Conservation (phyloP, 2,329 filamentous ascomycete species). For the Zymoseptoria pseudotritici region DNA sequence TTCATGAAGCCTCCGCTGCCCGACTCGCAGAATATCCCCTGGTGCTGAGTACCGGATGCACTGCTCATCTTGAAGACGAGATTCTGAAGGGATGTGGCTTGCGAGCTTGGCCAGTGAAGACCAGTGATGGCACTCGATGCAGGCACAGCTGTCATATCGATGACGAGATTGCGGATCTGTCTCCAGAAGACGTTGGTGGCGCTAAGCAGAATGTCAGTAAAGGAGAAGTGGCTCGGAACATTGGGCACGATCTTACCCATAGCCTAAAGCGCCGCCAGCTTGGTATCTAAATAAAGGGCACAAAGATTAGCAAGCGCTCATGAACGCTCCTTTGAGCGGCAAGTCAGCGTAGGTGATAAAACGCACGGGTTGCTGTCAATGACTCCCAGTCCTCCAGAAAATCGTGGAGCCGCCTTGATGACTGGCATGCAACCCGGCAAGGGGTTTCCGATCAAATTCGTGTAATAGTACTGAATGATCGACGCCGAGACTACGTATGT, state of each 20-base stretch:
- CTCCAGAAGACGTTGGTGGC: constrained; percentile 58
- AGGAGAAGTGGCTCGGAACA: neutral
- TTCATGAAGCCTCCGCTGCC: constrained; percentile 42
- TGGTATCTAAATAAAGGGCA: constrained; percentile 26
- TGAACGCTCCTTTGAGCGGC: too few species aligned
- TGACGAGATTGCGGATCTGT: constrained; percentile 57
- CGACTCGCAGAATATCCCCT: constrained; percentile 38
- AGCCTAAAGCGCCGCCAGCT: constrained; percentile 29
- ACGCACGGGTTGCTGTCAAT: constrained; percentile 48
- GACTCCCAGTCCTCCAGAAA: constrained; percentile 47
- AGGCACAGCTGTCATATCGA: constrained; percentile 51
- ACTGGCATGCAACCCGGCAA: constrained; percentile 43
- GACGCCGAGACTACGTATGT: constrained; percentile 51
- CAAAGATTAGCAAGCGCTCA: too few species aligned
- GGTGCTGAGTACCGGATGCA: constrained; percentile 40
- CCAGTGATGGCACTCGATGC: constrained; percentile 36
- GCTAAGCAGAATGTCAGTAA: constrained; percentile 39
- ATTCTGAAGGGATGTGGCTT: constrained; percentile 40
- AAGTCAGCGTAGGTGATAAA: too few species aligned
- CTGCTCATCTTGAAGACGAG: constrained; percentile 39
- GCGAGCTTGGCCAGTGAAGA: constrained; percentile 41
- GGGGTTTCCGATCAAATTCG: constrained; percentile 55
- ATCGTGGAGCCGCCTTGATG: constrained; percentile 47
- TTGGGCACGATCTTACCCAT: constrained; percentile 13
- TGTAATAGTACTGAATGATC: constrained; percentile 58